Evolutionary conservation across 2,329 filamentous ascomycete species (phyloP).

Genomic region (Fusarium torulosum): DNA sequence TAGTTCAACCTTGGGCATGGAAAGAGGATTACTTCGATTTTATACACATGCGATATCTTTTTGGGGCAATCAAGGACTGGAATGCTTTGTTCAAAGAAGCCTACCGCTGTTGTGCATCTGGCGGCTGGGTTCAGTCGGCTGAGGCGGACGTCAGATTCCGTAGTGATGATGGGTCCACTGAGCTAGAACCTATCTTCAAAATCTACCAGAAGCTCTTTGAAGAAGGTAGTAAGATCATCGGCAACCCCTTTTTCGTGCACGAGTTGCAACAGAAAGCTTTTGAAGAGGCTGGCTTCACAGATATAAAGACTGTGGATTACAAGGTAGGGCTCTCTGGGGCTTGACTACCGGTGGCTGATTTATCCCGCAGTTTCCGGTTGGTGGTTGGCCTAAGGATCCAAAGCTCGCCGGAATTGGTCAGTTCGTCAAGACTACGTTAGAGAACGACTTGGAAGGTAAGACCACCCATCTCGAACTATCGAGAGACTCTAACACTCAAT

Average conservation of each 20-base stretch:
- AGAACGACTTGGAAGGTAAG: conserved; percentile 7
- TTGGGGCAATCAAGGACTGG: not conserved
- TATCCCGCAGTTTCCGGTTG: not conserved
- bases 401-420: not conserved
- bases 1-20: not conserved
- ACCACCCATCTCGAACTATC: rapidly evolving
- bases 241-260: not conserved
- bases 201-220: conserved; percentile 7
- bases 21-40: conserved; percentile 1
- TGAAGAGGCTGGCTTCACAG: not conserved
- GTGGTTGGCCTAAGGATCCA: not conserved
- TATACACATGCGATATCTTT: not conserved
- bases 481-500: rapidly evolving
- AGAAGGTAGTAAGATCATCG: not conserved
- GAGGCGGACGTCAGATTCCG: not conserved
- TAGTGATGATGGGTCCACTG: conserved; percentile 1
- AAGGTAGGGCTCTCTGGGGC: not conserved
- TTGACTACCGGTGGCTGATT: rapidly evolving
- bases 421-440: not conserved
- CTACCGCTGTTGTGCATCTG: conserved; percentile 1
- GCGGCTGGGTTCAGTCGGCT: not conserved
- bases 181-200: conserved; percentile 6
- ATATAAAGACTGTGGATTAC: not conserved
- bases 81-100: not conserved
- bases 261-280: not conserved